Percentiles rank a stretch among this genome's conserved stretches.
phyloP scores from a whole-genome alignment of 1,284 basidiomycete genomes.

The Marasmius fiardii region DNA sequence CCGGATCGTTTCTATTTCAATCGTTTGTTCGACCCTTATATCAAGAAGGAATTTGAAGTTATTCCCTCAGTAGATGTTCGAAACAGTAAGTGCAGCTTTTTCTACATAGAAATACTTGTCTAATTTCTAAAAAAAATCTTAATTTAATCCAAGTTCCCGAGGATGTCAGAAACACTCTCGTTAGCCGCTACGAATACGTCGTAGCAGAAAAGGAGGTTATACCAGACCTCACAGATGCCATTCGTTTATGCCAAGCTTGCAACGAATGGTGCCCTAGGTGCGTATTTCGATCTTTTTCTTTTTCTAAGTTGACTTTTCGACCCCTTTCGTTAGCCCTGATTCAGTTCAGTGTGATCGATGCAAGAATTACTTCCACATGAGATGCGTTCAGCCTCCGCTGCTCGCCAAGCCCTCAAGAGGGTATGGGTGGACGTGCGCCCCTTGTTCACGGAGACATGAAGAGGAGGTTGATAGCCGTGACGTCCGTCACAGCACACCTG shows the following conservation, averaged over 20 bases:
- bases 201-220: slow-evolving; percentile 92
- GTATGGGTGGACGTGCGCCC: slow-evolving; percentile 97
- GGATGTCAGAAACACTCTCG: slow-evolving; percentile 73
- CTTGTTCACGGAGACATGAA: slow-evolving; percentile 86
- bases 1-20: slow-evolving; percentile 96
- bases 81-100: slow-evolving; percentile 66
- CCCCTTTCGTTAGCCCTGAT: slow-evolving; percentile 58
- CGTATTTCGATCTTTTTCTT: slow-evolving; percentile 26
- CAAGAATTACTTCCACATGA: slow-evolving; percentile 94
- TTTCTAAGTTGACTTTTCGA: not conserved
- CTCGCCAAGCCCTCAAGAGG: slow-evolving; percentile 94
- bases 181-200: slow-evolving; percentile 89
- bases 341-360: slow-evolving; percentile 94
- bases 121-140: no score
- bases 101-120: not conserved
- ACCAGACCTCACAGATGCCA: slow-evolving; percentile 83
- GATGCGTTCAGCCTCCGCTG: slow-evolving; percentile 91
- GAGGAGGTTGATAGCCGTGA: slow-evolving; percentile 81
- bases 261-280: slow-evolving; percentile 86
- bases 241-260: slow-evolving; percentile 86
- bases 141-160: slow-evolving; percentile 60
- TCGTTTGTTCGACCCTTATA: slow-evolving; percentile 94
- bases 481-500: slow-evolving; percentile 50
- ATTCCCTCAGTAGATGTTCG: slow-evolving; percentile 83
- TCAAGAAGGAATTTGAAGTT: slow-evolving; percentile 97